A percentile compares a stretch with the other conserved stretches of the same genome.
These are phyloP conservation scores for Aspergillus funiculosus DNA, from an alignment of 495 filamentous ascomycete species.

Conservation along the genomic window DNA sequence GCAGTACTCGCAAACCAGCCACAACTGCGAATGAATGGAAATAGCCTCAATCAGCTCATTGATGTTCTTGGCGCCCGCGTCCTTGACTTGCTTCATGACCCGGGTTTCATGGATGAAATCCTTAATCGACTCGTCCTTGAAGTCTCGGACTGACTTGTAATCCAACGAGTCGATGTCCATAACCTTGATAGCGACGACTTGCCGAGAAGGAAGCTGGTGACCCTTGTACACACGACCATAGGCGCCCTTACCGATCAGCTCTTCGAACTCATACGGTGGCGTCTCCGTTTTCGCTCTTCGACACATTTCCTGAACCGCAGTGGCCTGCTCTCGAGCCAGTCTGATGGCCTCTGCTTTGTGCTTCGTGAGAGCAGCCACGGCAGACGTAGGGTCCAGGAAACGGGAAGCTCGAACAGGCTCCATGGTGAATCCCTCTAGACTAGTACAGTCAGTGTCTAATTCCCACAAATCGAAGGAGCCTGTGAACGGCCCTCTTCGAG, in stretches of 20 bases:
- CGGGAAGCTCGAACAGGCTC: slow-evolving; percentile 25
- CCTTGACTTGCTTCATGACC: slow-evolving; percentile 76
- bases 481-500: not conserved
- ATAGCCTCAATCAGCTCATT: slow-evolving; percentile 85
- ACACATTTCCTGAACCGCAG: slow-evolving; percentile 45
- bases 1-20: slow-evolving; percentile 95
- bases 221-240: slow-evolving; percentile 94
- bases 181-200: slow-evolving; percentile 86
- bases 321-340: slow-evolving; percentile 44
- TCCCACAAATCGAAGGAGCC: not conserved
- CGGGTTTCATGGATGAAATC: slow-evolving; percentile 86
- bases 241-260: slow-evolving; percentile 92
- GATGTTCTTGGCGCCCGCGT: slow-evolving; percentile 80
- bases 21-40: slow-evolving; percentile 79
- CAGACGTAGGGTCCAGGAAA: slow-evolving; percentile 41
- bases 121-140: slow-evolving; percentile 73
- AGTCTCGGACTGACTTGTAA: slow-evolving; percentile 57
- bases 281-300: slow-evolving; percentile 41
- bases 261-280: slow-evolving; percentile 70
- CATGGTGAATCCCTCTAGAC: slow-evolving; percentile 11
- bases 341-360: slow-evolving; percentile 47
- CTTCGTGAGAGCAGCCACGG: slow-evolving; percentile 44
- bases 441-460: not conserved
- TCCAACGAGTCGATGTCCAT: slow-evolving; percentile 90
- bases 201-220: slow-evolving; percentile 48